phyloP scores from a whole-genome alignment of 2,329 filamentous ascomycete species.

The Arthrobotrys entomopaga region DNA sequence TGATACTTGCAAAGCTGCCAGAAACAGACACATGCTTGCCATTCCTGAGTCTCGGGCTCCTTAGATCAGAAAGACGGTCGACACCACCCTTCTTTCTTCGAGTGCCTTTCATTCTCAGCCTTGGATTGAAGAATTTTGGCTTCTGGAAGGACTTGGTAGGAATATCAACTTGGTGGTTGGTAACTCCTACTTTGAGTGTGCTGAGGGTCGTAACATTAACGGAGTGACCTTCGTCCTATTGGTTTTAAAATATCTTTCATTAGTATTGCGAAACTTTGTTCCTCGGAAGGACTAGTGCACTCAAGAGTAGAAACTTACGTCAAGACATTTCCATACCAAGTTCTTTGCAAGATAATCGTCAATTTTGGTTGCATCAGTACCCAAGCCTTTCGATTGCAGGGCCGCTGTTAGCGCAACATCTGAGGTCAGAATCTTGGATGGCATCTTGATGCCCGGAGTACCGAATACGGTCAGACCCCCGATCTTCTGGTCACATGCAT shows the following conservation, averaged over 20 bases:
- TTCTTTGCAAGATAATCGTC: constrained; percentile 29
- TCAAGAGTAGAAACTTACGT: constrained; percentile 3
- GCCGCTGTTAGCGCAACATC: constrained; percentile 8
- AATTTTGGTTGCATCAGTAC: constrained; percentile 3
- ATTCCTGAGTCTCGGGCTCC: background rate
- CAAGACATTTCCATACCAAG: constrained; percentile 13
- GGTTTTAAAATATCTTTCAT: background rate
- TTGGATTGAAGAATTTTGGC: constrained; percentile 17
- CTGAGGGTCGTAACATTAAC: background rate
- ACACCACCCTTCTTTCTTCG: constrained; percentile 17
- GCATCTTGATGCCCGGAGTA: background rate
- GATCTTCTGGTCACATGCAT: background rate
- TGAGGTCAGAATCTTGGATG: constrained; percentile 3
- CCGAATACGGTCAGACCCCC: constrained; percentile 10
- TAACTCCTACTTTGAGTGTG: constrained; percentile 27
- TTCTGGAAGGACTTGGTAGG: constrained; percentile 9
- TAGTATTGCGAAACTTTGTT: background rate
- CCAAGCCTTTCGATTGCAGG: constrained; percentile 5
- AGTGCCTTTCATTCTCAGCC: constrained; percentile 7
- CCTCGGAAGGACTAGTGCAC: background rate
- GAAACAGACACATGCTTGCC: background rate
- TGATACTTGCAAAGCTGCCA: background rate
- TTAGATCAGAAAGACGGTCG: constrained; percentile 3
- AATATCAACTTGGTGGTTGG: constrained; percentile 12
- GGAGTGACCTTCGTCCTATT: background rate